Conservation (phyloP, 305 asterid species). For the Fraxinus albicans region DNA sequence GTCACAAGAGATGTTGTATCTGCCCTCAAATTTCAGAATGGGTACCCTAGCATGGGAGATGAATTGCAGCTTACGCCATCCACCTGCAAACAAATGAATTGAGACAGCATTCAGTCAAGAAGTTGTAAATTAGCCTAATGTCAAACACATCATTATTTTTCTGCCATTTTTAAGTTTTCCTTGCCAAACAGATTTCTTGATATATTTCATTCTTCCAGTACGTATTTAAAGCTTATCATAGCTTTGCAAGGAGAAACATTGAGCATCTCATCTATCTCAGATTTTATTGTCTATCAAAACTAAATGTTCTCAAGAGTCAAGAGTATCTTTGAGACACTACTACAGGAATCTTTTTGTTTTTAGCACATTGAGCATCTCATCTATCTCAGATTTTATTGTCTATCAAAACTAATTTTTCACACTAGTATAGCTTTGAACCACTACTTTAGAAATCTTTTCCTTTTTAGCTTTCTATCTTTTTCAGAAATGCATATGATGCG, state of each 20-base stretch:
- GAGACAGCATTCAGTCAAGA: not conserved
- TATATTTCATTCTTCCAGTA: slow-evolving; percentile 1
- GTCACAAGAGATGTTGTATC: slow-evolving; percentile 71
- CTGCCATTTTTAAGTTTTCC: not conserved
- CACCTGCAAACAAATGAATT: slow-evolving; percentile 54
- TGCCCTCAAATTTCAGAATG: slow-evolving; percentile 69
- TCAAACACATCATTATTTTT: not conserved
- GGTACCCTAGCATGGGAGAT: slow-evolving; percentile 81
- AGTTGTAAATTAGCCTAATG: not conserved
- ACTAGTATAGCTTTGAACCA: not conserved
- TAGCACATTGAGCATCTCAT: not conserved
- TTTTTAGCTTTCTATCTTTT: not conserved
- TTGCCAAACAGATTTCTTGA: not conserved
- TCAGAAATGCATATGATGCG: not conserved
- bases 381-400: not conserved
- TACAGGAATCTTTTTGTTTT: not conserved
- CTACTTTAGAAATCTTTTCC: not conserved
- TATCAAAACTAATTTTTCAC: not conserved
- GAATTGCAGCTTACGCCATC: slow-evolving; percentile 53
- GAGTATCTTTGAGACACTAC: slow-evolving; percentile 8
- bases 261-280: slow-evolving; percentile 14
- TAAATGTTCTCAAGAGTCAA: not conserved
- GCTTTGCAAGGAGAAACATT: not conserved
- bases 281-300: not conserved
- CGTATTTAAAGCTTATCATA: slow-evolving; percentile 6